Evolutionary conservation across 805 yeast species (phyloP).

Genomic region (Metschnikowia proteae): DNA sequence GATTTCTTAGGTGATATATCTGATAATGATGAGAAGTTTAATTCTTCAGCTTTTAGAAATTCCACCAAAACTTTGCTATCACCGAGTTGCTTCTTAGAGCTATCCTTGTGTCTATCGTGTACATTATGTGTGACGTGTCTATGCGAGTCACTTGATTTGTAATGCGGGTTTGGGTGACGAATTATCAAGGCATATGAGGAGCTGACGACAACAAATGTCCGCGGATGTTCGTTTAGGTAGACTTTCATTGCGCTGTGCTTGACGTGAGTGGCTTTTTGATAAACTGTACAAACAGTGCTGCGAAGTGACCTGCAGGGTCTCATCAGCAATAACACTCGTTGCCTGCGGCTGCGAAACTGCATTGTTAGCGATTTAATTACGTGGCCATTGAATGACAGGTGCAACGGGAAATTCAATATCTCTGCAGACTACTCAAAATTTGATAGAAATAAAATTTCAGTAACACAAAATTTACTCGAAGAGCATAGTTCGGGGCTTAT

Average conservation of each 20-base stretch:
- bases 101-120: slow-evolving; percentile 19
- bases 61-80: slow-evolving; percentile 45
- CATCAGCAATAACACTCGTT: neutral
- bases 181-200: slow-evolving; percentile 58
- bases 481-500: neutral
- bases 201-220: slow-evolving; percentile 65
- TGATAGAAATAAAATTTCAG: neutral
- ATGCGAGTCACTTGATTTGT: slow-evolving; percentile 18
- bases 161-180: slow-evolving; percentile 42
- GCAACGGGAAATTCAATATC: no score
- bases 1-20: slow-evolving; percentile 38
- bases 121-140: slow-evolving; percentile 20
- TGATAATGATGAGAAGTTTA: slow-evolving; percentile 38
- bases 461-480: neutral
- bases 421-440: no score
- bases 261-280: neutral
- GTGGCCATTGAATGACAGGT: no score
- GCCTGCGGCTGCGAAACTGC: neutral
- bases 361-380: neutral
- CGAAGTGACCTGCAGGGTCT: slow-evolving; percentile 5
- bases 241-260: slow-evolving; percentile 46
- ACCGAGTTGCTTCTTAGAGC: slow-evolving; percentile 20
- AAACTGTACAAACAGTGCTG: slow-evolving; percentile 1
- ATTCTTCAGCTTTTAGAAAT: slow-evolving; percentile 41
- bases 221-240: slow-evolving; percentile 57